Evolutionary conservation across 345 rosid genomes (phyloP).

Genomic region (Gossypium thurberi): DNA sequence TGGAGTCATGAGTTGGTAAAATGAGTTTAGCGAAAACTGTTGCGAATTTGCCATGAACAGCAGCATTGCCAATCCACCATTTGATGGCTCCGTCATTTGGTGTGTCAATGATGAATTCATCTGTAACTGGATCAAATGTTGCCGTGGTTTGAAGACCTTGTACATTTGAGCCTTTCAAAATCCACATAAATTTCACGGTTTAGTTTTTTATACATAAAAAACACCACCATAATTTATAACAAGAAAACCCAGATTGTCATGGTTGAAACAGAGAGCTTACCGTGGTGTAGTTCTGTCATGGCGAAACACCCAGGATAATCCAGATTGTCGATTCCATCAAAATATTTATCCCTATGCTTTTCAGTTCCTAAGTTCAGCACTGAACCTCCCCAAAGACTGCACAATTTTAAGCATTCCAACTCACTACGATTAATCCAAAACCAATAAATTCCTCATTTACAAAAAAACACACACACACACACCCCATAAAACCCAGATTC

Average conservation of each 20-base stretch:
- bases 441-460: no score
- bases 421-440: neutral
- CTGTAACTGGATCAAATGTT: slow-evolving; percentile 70
- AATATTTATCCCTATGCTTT: slow-evolving; percentile 85
- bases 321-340: slow-evolving; percentile 68
- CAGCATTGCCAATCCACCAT: slow-evolving; percentile 99
- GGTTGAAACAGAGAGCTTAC: slow-evolving; percentile 29
- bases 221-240: no score
- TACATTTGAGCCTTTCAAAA: slow-evolving; percentile 64
- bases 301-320: slow-evolving; percentile 96
- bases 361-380: slow-evolving; percentile 89
- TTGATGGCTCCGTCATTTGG: slow-evolving; percentile 94
- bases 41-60: slow-evolving; percentile 93
- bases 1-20: slow-evolving; percentile 78
- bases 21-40: slow-evolving; percentile 81
- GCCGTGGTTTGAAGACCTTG: slow-evolving; percentile 93
- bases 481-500: neutral
- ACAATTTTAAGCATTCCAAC: neutral
- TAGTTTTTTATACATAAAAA: neutral
- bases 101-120: slow-evolving; percentile 74
- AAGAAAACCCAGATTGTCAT: no score
- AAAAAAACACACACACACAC: no score
- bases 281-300: slow-evolving; percentile 98
- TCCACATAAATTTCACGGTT: slow-evolving; percentile 8
- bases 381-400: slow-evolving; percentile 98